Evolutionary conservation across 257 asterid genomes (phyloP).

Genomic region (Eucommia ulmoides): DNA sequence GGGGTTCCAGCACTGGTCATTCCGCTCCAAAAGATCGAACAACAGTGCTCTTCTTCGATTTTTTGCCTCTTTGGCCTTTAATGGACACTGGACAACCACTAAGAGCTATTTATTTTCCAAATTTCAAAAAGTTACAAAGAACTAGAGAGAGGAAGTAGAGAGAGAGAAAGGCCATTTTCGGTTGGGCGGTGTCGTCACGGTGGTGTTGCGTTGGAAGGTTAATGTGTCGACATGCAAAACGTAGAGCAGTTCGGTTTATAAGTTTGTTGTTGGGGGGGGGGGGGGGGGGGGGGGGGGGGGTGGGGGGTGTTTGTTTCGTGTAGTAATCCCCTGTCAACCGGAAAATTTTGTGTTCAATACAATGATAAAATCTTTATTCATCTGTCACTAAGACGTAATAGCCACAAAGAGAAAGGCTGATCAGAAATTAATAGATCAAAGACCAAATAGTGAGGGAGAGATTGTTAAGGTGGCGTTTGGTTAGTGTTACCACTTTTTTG

Average conservation of each 20-base stretch:
- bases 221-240: conserved; percentile 8
- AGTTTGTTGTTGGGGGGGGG: too few species aligned
- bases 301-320: background rate
- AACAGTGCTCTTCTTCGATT: background rate
- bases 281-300: too few species aligned
- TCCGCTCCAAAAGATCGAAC: conserved; percentile 10
- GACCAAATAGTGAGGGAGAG: too few species aligned
- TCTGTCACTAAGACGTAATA: too few species aligned
- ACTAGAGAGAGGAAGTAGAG: conserved; percentile 1
- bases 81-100: conserved; percentile 38
- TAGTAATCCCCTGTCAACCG: background rate
- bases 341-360: background rate
- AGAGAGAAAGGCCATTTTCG: background rate
- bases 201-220: background rate
- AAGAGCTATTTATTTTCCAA: conserved; percentile 1
- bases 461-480: too few species aligned
- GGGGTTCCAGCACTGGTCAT: background rate
- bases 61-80: conserved; percentile 12
- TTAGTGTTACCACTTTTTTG: too few species aligned
- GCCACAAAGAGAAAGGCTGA: too few species aligned
- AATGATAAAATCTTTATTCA: background rate
- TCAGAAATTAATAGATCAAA: too few species aligned
- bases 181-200: conserved; percentile 12
- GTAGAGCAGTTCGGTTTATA: too few species aligned
- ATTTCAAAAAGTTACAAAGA: too few species aligned